These are phyloP conservation scores for Rhizopus arrhizus DNA, from an alignment of 371 early-diverging fungal species.

Conservation along the genomic window DNA sequence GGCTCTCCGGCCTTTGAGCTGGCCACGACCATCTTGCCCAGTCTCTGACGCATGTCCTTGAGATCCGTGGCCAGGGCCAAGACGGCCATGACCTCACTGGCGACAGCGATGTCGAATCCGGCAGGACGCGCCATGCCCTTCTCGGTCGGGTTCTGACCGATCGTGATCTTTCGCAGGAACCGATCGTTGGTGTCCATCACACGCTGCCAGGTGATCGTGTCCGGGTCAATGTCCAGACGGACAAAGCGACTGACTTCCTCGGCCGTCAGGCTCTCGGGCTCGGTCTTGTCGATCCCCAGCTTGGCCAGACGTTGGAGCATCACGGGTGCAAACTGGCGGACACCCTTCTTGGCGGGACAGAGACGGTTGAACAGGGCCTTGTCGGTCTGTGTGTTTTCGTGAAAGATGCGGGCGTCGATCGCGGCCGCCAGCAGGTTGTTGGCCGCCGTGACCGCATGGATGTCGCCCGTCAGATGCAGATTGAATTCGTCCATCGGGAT, in stretches of 20 bases:
- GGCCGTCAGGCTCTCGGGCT: slow-evolving; percentile 76
- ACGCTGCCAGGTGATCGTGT: slow-evolving; percentile 93
- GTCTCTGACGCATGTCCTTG: slow-evolving; percentile 88
- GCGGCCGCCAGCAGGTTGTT: slow-evolving; percentile 97
- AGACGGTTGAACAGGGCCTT: slow-evolving; percentile 87
- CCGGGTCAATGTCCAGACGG: slow-evolving; percentile 90
- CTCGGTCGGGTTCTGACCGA: slow-evolving; percentile 88
- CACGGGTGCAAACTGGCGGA: slow-evolving; percentile 76
- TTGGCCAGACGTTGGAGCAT: slow-evolving; percentile 83
- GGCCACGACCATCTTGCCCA: slow-evolving; percentile 95
- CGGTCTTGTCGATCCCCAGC: slow-evolving; percentile 81
- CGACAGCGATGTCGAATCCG: slow-evolving; percentile 96
- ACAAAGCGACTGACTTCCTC: slow-evolving; percentile 82
- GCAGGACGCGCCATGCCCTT: slow-evolving; percentile 85
- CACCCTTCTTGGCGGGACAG: slow-evolving; percentile 86
- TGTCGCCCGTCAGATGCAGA: slow-evolving; percentile 96
- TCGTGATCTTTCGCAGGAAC: slow-evolving; percentile 86
- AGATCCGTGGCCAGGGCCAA: slow-evolving; percentile 88
- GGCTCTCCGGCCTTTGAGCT: slow-evolving; percentile 80
- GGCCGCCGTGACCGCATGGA: slow-evolving; percentile 96
- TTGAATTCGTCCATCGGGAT: slow-evolving; percentile 99
- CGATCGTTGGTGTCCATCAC: slow-evolving; percentile 95
- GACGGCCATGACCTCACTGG: slow-evolving; percentile 97
- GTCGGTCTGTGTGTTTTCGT: slow-evolving; percentile 90
- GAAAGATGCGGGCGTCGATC: slow-evolving; percentile 96